Conservation (phyloP, 805 yeast species). For the Metschnikowia noctiluminum region DNA sequence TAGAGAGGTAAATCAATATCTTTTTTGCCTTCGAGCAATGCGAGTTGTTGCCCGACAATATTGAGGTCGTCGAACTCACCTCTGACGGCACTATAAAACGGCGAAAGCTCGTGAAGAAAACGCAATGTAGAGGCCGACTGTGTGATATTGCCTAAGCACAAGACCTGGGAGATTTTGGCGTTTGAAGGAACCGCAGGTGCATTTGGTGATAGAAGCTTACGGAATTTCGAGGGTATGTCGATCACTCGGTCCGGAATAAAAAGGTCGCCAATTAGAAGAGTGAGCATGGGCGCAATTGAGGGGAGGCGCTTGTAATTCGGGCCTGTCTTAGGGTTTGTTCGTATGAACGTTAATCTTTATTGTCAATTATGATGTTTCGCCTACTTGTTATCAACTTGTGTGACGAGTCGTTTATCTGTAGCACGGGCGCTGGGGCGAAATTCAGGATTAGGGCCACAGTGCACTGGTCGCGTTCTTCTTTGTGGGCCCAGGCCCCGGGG, state of each 20-base stretch:
- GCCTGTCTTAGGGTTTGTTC: not conserved
- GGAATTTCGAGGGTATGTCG: constrained; percentile 60
- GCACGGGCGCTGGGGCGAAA: no score
- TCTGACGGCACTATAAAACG: constrained; percentile 69
- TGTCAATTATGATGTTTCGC: no score
- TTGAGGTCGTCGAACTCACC: constrained; percentile 73
- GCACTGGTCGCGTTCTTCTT: no score
- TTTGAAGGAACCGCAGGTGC: constrained; percentile 35
- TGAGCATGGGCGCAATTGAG: constrained; percentile 26
- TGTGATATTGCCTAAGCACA: constrained; percentile 81
- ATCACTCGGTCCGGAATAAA: constrained; percentile 85
- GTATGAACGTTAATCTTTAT: no score
- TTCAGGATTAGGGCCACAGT: no score
- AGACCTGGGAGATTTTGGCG: constrained; percentile 76
- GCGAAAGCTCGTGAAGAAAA: constrained; percentile 64
- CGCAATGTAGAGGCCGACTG: constrained; percentile 59
- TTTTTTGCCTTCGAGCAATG: constrained; percentile 15
- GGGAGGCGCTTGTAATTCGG: not conserved
- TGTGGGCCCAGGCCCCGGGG: no score
- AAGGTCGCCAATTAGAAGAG: constrained; percentile 81
- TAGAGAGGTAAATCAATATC: constrained; percentile 50
- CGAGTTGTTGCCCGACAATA: constrained; percentile 32
- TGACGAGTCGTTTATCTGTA: no score
- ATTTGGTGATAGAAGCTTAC: constrained; percentile 71
- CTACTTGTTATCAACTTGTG: no score